Evolutionary conservation across 768 basidiomycete species (phyloP).

Genomic region (Candolleomyces efflorescens): DNA sequence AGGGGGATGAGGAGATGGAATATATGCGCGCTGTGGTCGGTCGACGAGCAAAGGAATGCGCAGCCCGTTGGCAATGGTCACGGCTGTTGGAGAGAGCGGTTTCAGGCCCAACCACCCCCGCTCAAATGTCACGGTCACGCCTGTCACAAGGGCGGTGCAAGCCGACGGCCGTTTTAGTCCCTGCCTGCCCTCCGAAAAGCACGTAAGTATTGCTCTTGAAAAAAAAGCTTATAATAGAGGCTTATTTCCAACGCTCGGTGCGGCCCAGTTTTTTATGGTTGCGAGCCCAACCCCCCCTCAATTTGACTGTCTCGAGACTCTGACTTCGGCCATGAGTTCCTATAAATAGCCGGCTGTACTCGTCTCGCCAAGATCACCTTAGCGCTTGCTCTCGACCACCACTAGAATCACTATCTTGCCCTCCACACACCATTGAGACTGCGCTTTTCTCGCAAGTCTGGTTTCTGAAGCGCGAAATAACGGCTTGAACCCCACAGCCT

Average conservation of each 20-base stretch:
- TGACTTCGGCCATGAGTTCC: neutral
- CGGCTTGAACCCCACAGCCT: neutral
- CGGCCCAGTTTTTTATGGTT: too few relatives aligned
- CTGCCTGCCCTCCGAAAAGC: too few relatives aligned
- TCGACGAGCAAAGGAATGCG: neutral
- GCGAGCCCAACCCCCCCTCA: too few relatives aligned
- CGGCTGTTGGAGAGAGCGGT: conserved; percentile 2
- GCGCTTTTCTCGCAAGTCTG: neutral
- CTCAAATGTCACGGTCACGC: conserved; percentile 1
- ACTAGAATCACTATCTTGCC: neutral
- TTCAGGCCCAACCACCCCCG: neutral
- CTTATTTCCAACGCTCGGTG: too few relatives aligned
- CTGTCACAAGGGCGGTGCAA: neutral
- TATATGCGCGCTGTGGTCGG: neutral
- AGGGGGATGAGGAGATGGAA: neutral
- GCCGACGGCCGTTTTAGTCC: too few relatives aligned
- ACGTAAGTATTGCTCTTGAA: too few relatives aligned
- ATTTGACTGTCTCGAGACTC: too few relatives aligned
- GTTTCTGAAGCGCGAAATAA: neutral
- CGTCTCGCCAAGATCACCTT: neutral
- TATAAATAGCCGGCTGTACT: neutral
- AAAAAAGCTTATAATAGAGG: too few relatives aligned
- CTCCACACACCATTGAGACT: neutral
- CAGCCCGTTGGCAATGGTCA: conserved; percentile 3
- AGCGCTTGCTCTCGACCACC: neutral